Base-by-base conservation (phyloP, 2,329 filamentous ascomycete species). In the Pseudogymnoascus sp. region DNA sequence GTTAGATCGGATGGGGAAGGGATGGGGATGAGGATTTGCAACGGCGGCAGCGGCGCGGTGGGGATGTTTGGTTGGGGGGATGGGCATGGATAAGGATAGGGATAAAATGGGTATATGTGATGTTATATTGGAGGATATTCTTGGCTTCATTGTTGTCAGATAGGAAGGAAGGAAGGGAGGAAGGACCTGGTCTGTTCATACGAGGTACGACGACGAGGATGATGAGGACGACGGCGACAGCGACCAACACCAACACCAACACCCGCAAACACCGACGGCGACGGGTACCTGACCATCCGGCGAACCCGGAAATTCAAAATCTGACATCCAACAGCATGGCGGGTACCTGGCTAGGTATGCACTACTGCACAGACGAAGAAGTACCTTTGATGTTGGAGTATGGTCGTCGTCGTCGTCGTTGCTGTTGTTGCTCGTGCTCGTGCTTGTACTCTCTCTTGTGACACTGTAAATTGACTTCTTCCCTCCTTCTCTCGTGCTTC, bases 221-320 rank as follows among this genome's bases (percentile, higher is more conserved):
- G 30, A 32, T 7, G 30, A 32, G 22, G 22, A 28, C 41, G 22
- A n/a, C 22, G 7, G 14, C 1, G 22, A 47, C 12, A 28, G 6
- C 7, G 14, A 28, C 12, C 9, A 12, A 30, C 14, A 18, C 4
- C 22, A 30, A 30, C 25, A 28, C 12, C 9, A 12, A 30, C 14
- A 18, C 4, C 22, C 18, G 18, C 25, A 32, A 32, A 11, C 25
- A 50, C 43, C 43, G 30, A 30, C 22, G n/a, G 22, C 22, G 22
- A 50, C 43, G 43, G 43, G 43, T 50, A 30, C 43, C 43, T 50
- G 43, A 50, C 7, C 9, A 50, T 50, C 43, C 43, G 43, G n/a
- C 25, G 43, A 28, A 28, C 22, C 18, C 6, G 25, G 14, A 12
- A 14, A 37, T 37, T 2, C 16, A 12, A 43, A 11, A 43, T 22